These are phyloP conservation scores for Fusarium buharicum DNA, from an alignment of 2,329 filamentous ascomycete species.

Conservation along the genomic window DNA sequence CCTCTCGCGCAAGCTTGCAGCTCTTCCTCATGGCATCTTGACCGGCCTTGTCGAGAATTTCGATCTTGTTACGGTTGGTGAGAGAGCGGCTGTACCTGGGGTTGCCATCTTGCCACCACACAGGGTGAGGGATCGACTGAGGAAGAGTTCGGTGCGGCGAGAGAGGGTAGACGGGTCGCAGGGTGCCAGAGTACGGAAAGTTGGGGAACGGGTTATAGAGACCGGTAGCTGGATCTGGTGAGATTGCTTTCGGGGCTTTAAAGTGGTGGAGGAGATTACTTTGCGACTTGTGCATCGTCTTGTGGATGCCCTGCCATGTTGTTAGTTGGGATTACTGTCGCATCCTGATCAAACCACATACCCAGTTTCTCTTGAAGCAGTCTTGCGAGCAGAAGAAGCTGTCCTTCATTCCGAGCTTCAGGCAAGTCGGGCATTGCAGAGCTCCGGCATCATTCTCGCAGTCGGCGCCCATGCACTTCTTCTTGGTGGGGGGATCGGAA, in stretches of 20 bases:
- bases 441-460: constrained; percentile 87
- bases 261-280: constrained; percentile 78
- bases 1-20: constrained; percentile 86
- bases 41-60: constrained; percentile 80
- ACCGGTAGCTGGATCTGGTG: constrained; percentile 90
- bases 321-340: constrained; percentile 34
- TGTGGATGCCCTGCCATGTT: constrained; percentile 76
- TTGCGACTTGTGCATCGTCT: constrained; percentile 76
- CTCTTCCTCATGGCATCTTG: constrained; percentile 94
- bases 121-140: constrained; percentile 82
- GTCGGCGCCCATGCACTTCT: constrained; percentile 82
- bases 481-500: constrained; percentile 64
- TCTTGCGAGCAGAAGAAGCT: constrained; percentile 98
- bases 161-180: constrained; percentile 89
- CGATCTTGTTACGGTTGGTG: constrained; percentile 80
- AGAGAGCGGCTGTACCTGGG: constrained; percentile 69
- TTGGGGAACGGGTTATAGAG: constrained; percentile 92
- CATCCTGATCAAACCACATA: constrained; percentile 57
- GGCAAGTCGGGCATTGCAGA: constrained; percentile 93
- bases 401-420: constrained; percentile 86
- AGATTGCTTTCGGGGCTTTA: constrained; percentile 81
- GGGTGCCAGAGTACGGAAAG: constrained; percentile 81
- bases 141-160: constrained; percentile 79
- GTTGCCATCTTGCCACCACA: constrained; percentile 88
- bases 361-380: constrained; percentile 99